Base-by-base conservation (phyloP, 192 early-diverging fungal species). In the Diversispora eburnea region DNA sequence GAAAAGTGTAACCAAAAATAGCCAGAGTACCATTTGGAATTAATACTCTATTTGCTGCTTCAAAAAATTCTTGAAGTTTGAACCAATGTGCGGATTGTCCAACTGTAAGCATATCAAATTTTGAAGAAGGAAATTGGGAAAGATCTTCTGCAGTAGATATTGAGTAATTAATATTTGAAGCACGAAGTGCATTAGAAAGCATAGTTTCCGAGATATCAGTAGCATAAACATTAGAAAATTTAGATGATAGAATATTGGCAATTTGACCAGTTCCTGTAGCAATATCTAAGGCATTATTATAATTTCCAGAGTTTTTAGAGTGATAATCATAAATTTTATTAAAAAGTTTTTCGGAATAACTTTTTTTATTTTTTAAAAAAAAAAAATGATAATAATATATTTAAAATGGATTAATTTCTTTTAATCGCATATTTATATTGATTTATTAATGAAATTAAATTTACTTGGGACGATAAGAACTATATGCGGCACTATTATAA, bases 21-120 rank as follows among this genome's bases (percentile, higher is more conserved):
- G 84, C 85, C 54, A 90, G 76, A 0, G 88, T 88, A 8, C 89
- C 89, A 1, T 55, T 67, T n/a, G 85, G 86, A 51, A 86, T 87
- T 17, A 90, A 79, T 6, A 87, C 85, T n/a, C 85, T 82, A 60
- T 82, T 80, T 52, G 79, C 76, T 67, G 88, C 85, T 4, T 81
- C 77, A 62, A 84, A 89, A 73, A 90, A 90, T 12, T 51, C 52
- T 19, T 77, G 74, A 33, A 84, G 79, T 43, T 88, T 79, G 22
- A 90, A 84, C 88, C 88, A 90, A 60, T 88, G 85, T 46, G 82
- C 67, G 0, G 83, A 82, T 22, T 86, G 83, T 1, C 82, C 84
- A 1, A 78, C 62, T 0, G 85, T 85, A 10, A 88, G 63, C 22
- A 86, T 57, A 73, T 88, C 86, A 9, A 85, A 74, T 10, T 73